A percentile compares a stretch with the other conserved stretches of the same genome.
These are phyloP conservation scores for Phytopythium mirpurense DNA, from an alignment of 352 stramenopile genomes.

Conservation along the genomic window DNA sequence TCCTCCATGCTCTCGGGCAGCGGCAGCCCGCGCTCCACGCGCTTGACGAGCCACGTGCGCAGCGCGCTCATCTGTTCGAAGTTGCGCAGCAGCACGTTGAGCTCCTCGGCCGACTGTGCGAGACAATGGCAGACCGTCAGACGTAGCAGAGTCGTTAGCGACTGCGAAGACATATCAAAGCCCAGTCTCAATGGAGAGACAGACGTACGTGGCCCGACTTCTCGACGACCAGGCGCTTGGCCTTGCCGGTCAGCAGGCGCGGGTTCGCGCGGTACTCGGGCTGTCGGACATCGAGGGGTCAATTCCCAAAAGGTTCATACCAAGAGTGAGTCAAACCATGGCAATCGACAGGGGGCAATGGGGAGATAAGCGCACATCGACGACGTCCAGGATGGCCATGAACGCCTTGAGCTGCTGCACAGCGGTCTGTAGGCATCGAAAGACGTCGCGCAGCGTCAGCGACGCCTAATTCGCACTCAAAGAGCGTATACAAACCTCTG, in stretches of 20 bases:
- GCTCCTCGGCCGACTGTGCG: slow-evolving; percentile 67
- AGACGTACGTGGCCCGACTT: slow-evolving; percentile 75
- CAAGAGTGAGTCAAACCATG: too few relatives aligned
- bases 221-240: slow-evolving; percentile 77
- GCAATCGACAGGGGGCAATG: too few relatives aligned
- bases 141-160: background rate
- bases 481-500: background rate
- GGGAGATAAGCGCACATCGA: too few relatives aligned
- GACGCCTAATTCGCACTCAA: background rate
- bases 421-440: slow-evolving; percentile 38
- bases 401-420: slow-evolving; percentile 85
- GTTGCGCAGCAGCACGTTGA: slow-evolving; percentile 84
- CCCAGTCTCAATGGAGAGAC: background rate
- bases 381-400: slow-evolving; percentile 71
- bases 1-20: slow-evolving; percentile 75
- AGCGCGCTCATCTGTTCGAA: slow-evolving; percentile 79
- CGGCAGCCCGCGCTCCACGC: slow-evolving; percentile 64
- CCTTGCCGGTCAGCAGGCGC: slow-evolving; percentile 76
- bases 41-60: slow-evolving; percentile 75
- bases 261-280: slow-evolving; percentile 65
- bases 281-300: too few relatives aligned
- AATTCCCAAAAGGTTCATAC: too few relatives aligned
- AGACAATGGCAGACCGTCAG: too few relatives aligned
- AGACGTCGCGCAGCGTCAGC: background rate
- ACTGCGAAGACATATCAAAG: background rate